A percentile compares a stretch with the other conserved stretches of the same genome.
These are phyloP conservation scores for Rubia yunnanensis DNA, from an alignment of 257 asterid genomes.

Conservation along the genomic window DNA sequence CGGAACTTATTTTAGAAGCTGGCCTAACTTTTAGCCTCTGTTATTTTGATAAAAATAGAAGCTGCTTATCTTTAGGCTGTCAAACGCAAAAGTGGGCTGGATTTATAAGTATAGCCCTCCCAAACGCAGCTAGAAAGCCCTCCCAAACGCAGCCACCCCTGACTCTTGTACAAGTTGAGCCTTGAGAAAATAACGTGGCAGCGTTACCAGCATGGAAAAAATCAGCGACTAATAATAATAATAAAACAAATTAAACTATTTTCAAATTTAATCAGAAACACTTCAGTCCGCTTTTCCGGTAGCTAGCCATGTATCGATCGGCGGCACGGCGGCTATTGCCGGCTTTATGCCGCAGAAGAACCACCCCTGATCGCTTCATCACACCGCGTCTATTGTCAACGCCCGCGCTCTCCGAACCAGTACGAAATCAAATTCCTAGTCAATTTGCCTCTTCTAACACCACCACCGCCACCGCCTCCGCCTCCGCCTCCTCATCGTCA, in stretches of 20 bases:
- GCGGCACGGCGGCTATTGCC: conserved; percentile 50
- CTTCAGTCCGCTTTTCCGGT: neutral
- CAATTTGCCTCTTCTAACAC: conserved; percentile 12
- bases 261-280: neutral
- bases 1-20: no score
- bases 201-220: neutral
- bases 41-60: no score
- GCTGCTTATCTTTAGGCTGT: no score
- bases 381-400: conserved; percentile 26
- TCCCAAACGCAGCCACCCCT: no score
- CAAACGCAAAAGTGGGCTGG: no score
- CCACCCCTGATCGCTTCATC: conserved; percentile 8
- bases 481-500: conserved; percentile 11
- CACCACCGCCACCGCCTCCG: neutral
- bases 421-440: conserved; percentile 27
- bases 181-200: neutral
- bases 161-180: no score
- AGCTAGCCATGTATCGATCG: conserved; percentile 42
- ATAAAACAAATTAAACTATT: neutral
- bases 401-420: conserved; percentile 28
- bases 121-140: no score
- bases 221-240: neutral
- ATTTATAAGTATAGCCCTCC: no score
- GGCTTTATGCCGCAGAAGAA: conserved; percentile 35
- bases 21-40: no score